Percentiles rank a stretch among this genome's conserved stretches.
Conservation (phyloP, 306 rosid genomes). For the Cercis canadensis region DNA sequence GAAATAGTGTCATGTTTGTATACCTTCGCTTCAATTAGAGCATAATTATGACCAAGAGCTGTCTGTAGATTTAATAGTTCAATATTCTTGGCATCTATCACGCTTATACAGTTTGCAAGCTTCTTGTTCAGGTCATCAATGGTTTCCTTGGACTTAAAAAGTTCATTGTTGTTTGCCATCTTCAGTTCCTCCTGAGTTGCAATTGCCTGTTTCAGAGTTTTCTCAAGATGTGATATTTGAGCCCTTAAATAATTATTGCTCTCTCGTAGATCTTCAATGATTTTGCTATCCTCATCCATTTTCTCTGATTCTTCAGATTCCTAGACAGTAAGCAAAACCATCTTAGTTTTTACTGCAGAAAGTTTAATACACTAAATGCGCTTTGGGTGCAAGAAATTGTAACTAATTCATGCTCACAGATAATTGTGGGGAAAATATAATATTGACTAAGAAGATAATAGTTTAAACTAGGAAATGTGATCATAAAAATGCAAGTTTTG, state of each 20-base stretch:
- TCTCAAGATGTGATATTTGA: slow-evolving; percentile 75
- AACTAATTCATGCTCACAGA: slow-evolving; percentile 30
- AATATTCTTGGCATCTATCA: slow-evolving; percentile 78
- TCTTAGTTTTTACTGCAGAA: slow-evolving; percentile 11
- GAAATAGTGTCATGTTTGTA: slow-evolving; percentile 25
- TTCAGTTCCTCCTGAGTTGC: slow-evolving; percentile 72
- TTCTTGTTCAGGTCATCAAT: slow-evolving; percentile 80
- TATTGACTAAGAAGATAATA: not conserved
- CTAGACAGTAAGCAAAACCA: slow-evolving; percentile 47
- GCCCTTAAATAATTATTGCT: slow-evolving; percentile 62
- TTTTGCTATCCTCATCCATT: slow-evolving; percentile 94
- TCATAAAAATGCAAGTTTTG: not conserved
- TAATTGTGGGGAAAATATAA: slow-evolving; percentile 12
- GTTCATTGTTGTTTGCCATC: slow-evolving; percentile 58
- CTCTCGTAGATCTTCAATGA: slow-evolving; percentile 81
- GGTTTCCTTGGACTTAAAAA: slow-evolving; percentile 66
- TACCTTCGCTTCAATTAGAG: slow-evolving; percentile 99
- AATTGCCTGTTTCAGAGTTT: slow-evolving; percentile 75
- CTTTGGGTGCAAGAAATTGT: slow-evolving; percentile 1
- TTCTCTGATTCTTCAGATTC: slow-evolving; percentile 95
- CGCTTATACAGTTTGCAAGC: slow-evolving; percentile 65
- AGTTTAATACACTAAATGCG: slow-evolving; percentile 4
- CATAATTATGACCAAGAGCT: slow-evolving; percentile 98
- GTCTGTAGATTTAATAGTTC: slow-evolving; percentile 95
- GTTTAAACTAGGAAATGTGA: slow-evolving; percentile 5